These are phyloP conservation scores for Colletotrichum chrysophilum DNA, from an alignment of 2,329 filamentous ascomycete genomes.

Conservation along the genomic window DNA sequence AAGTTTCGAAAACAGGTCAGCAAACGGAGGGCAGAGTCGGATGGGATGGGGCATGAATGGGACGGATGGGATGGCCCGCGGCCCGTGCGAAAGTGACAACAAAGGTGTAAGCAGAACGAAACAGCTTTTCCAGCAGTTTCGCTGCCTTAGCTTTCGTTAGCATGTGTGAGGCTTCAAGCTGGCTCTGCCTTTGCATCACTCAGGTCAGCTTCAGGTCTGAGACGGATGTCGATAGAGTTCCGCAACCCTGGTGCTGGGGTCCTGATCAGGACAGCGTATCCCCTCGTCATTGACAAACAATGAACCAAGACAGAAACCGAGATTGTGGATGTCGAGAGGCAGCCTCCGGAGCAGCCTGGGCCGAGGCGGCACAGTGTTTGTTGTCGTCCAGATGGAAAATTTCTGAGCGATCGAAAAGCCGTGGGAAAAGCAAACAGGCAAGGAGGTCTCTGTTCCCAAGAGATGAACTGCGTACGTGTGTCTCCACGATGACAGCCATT, in stretches of 20 bases:
- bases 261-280: neutral
- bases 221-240: neutral
- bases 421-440: neutral
- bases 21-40: neutral
- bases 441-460: neutral
- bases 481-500: neutral
- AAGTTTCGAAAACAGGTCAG: constrained; percentile 5
- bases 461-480: neutral
- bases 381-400: neutral
- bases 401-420: neutral
- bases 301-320: neutral
- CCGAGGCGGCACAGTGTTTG: neutral
- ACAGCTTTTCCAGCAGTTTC: neutral
- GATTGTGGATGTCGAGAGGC: neutral
- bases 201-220: neutral
- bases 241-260: neutral
- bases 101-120: constrained; percentile 7
- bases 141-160: neutral
- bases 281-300: neutral
- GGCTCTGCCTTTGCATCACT: neutral
- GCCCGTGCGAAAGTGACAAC: constrained; percentile 17
- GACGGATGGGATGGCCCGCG: constrained; percentile 3
- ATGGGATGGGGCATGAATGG: neutral
- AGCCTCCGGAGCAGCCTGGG: neutral
- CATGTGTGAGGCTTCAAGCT: neutral